A percentile compares a stretch with the other conserved stretches of the same genome.
phyloP scores from a whole-genome alignment of 257 asterid genomes.

The Paraleonurus japonicus region DNA sequence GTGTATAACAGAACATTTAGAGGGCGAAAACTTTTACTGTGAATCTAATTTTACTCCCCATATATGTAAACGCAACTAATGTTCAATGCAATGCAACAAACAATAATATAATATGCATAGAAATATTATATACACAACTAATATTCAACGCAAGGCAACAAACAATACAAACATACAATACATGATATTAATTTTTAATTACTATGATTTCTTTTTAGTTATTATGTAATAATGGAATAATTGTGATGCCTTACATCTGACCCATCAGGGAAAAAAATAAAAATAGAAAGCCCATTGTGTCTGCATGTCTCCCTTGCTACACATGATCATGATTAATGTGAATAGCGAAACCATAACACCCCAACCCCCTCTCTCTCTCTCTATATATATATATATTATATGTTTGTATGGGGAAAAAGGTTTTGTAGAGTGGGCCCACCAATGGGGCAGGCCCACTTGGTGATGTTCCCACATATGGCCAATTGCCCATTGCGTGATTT shows the following conservation, averaged over 20 bases:
- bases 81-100: too few species aligned
- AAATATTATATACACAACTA: not conserved
- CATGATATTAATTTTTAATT: not conserved
- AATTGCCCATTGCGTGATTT: constrained; percentile 57
- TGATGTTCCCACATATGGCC: constrained; percentile 39
- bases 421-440: constrained; percentile 28
- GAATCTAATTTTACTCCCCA: not conserved
- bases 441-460: constrained; percentile 56
- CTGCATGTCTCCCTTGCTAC: constrained; percentile 45
- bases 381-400: not conserved
- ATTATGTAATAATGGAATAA: not conserved
- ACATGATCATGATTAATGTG: constrained; percentile 33
- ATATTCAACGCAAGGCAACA: not conserved
- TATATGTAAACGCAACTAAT: too few species aligned
- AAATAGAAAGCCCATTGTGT: constrained; percentile 24
- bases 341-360: not conserved
- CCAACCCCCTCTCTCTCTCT: not conserved
- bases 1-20: not conserved
- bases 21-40: not conserved
- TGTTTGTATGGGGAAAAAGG: not conserved
- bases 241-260: constrained; percentile 3
- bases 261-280: not conserved
- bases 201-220: too few species aligned
- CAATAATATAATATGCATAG: too few species aligned
- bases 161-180: too few species aligned